Evolutionary conservation across 2,329 filamentous ascomycete genomes (phyloP), one percentile per base, ranked within the genome.

Genomic region (Simplicillium aogashimaense): DNA sequence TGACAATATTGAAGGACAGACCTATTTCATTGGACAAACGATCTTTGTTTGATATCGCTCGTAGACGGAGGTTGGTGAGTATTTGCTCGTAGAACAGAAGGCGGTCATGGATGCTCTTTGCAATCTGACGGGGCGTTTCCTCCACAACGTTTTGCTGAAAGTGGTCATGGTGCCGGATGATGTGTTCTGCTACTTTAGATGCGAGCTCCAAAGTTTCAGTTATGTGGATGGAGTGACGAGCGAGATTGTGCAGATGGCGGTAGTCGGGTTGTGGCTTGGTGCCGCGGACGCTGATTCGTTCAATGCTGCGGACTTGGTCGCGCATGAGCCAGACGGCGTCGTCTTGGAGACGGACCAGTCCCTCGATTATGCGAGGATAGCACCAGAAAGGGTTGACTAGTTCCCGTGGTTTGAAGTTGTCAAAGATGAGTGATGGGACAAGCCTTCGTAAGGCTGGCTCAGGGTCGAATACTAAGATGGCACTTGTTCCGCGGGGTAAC

Each of bases 11-110:
- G 50, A 67, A 72, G 0, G 61, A 50, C 44, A 81, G 59, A 42
- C 78, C 56, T 56, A 81, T 64, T 66, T 80, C 53, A 58, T 79
- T 55, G 53, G 70, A 37, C 50, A 81, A 58, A 43, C 77, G 46
- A 12, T 64, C 55, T 11, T 60, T 57, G 48, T 64, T 69, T 1
- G 66, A 58, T 0, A 44, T 43, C 0, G 65, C 57, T 11, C 67
- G 58, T 10, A 53, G 45, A 3, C 55, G 54, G 1, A 67, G 53
- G 38, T 56, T 61, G 13, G 47, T 43, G 1, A 65, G 38, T 13
- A 63, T 54, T 14, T 59, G 53, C 20, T 58, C 50, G 30, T 49
- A 53, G 39, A 57, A 62, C 0, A 48, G 42, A 5, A 70, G 51
- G 4, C 57, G 48, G 25, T 55, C 45, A 17, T 55, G 53, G 1